These are phyloP conservation scores for Linanthus parryae DNA, from an alignment of 148 eudicot species.

Conservation along the genomic window DNA sequence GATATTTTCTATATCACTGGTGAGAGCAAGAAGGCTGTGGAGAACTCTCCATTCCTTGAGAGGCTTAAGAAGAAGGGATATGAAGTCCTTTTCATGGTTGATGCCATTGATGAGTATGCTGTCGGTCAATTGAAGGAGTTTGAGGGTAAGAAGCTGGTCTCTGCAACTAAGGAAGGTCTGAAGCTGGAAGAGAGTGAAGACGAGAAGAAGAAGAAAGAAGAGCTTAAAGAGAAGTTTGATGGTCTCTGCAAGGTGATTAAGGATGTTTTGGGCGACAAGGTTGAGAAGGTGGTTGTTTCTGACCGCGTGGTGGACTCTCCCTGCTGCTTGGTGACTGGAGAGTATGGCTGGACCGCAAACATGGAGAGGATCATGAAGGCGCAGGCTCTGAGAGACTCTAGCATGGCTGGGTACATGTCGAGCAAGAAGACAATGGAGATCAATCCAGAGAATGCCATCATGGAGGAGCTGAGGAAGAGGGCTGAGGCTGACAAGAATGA, in stretches of 20 bases:
- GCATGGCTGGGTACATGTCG: slow-evolving; percentile 12
- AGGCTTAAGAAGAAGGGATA: slow-evolving; percentile 7
- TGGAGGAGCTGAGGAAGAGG: slow-evolving; percentile 11
- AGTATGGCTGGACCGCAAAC: slow-evolving; percentile 7
- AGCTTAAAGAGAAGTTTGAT: slow-evolving; percentile 6
- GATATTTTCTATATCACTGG: slow-evolving; percentile 9
- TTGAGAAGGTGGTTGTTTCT: slow-evolving; percentile 4
- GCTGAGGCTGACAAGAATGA: slow-evolving; percentile 10
- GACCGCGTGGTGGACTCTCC: slow-evolving; percentile 9
- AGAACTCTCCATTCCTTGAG: slow-evolving; percentile 6
- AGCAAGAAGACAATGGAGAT: slow-evolving; percentile 6
- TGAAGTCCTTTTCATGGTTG: slow-evolving; percentile 5
- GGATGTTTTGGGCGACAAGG: slow-evolving; percentile 7
- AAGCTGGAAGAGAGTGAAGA: slow-evolving; percentile 6
- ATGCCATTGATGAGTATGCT: slow-evolving; percentile 9
- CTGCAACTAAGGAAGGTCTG: slow-evolving; percentile 6
- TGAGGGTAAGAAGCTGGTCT: slow-evolving; percentile 9
- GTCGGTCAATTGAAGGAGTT: slow-evolving; percentile 3
- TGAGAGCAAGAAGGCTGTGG: slow-evolving; percentile 8
- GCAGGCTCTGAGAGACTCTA: slow-evolving; percentile 9
- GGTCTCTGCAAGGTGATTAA: slow-evolving; percentile 8
- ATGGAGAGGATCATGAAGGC: slow-evolving; percentile 12
- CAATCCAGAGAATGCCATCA: slow-evolving; percentile 4
- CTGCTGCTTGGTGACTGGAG: slow-evolving; percentile 7
- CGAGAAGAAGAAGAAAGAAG: slow-evolving; percentile 4